Evolutionary conservation across 2,329 filamentous ascomycete genomes (phyloP).

Genomic region (Epichloe elymi): DNA sequence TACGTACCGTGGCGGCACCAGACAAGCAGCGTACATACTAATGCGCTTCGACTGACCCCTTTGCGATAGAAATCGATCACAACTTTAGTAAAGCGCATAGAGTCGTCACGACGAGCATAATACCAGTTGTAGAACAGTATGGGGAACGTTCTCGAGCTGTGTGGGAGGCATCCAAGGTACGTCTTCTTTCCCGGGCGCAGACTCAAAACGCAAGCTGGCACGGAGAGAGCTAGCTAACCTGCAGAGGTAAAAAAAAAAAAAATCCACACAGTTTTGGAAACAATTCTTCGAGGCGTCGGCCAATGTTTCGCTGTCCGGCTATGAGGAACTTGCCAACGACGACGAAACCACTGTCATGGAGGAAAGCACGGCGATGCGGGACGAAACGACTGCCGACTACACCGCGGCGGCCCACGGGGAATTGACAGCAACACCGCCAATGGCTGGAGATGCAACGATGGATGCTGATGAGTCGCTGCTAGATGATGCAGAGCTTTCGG

Average conservation of each 20-base stretch:
- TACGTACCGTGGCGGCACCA: slow-evolving; percentile 32
- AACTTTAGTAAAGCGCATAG: slow-evolving; percentile 96
- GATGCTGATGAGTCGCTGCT: slow-evolving; percentile 51
- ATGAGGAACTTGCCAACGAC: slow-evolving; percentile 67
- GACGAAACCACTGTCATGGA: slow-evolving; percentile 41
- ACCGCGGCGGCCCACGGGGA: slow-evolving; percentile 27
- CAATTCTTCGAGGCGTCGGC: slow-evolving; percentile 98
- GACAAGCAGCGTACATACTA: neutral
- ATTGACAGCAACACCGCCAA: slow-evolving; percentile 20
- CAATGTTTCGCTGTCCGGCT: slow-evolving; percentile 90
- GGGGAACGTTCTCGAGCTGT: slow-evolving; percentile 85
- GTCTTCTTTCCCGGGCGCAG: neutral
- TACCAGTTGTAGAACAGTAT: slow-evolving; percentile 91
- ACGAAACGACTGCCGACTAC: slow-evolving; percentile 40
- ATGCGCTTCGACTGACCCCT: slow-evolving; percentile 3
- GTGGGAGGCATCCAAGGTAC: slow-evolving; percentile 90
- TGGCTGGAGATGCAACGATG: slow-evolving; percentile 21
- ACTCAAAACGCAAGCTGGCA: neutral
- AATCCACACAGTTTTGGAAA: slow-evolving; percentile 72
- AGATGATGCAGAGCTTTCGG: slow-evolving; percentile 47
- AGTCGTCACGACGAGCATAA: slow-evolving; percentile 85
- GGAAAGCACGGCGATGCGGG: slow-evolving; percentile 41
- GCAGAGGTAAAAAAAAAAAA: neutral
- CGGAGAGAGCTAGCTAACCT: neutral
- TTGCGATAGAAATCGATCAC: slow-evolving; percentile 72